These are phyloP conservation scores for Lyophyllum shimeji DNA, from an alignment of 768 basidiomycete genomes.

Conservation along the genomic window DNA sequence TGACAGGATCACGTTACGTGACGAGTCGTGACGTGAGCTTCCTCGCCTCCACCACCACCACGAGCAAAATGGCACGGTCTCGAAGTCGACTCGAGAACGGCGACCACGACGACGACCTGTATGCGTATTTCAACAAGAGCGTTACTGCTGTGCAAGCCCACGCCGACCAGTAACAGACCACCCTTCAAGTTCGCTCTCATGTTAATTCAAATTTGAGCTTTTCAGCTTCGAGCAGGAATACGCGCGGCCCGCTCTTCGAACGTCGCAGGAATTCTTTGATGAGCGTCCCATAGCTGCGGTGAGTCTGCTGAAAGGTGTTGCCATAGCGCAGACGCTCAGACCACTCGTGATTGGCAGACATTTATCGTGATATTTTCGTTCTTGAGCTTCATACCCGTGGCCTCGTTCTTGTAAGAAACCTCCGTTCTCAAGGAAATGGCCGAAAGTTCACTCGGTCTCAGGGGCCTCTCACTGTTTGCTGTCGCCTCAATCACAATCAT, in stretches of 20 bases:
- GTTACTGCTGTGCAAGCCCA: constrained; percentile 34
- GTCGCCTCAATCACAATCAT: constrained; percentile 32
- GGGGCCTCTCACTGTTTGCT: constrained; percentile 30
- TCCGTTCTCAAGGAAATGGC: background rate
- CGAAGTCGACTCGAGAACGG: constrained; percentile 7
- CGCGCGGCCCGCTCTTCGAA: constrained; percentile 38
- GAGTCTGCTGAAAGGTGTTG: constrained; percentile 10
- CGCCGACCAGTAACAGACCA: constrained; percentile 28
- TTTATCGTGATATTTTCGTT: constrained; percentile 38
- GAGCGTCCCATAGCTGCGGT: constrained; percentile 34
- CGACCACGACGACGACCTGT: constrained; percentile 23
- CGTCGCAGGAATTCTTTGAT: constrained; percentile 31
- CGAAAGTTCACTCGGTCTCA: background rate
- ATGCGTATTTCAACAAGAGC: constrained; percentile 36
- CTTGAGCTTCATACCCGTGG: constrained; percentile 33
- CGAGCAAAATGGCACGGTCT: background rate
- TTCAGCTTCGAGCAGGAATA: constrained; percentile 43
- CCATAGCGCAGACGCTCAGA: background rate
- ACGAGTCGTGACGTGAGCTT: background rate
- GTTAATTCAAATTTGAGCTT: constrained; percentile 2
- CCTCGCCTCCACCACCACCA: background rate
- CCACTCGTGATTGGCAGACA: constrained; percentile 26
- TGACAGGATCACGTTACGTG: background rate
- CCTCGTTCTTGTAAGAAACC: constrained; percentile 37
- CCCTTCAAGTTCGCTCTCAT: background rate